Conservation (phyloP, 2,329 filamentous ascomycete genomes). For the Aspergillus caelatus region DNA sequence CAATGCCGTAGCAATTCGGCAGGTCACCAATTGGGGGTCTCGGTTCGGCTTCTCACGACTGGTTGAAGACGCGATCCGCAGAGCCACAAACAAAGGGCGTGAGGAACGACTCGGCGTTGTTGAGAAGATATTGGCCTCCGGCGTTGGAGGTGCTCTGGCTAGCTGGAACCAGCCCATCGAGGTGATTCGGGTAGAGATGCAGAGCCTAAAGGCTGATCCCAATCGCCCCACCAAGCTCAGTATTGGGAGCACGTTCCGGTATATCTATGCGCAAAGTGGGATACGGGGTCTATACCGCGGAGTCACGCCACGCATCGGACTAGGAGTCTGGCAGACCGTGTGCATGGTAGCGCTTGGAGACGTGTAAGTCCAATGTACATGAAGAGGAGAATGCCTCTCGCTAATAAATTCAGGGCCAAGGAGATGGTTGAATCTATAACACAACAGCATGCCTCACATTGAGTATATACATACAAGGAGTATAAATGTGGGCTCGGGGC, state of each 20-base stretch:
- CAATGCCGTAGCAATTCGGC: constrained; percentile 6
- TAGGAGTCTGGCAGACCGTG: constrained; percentile 21
- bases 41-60: constrained; percentile 5
- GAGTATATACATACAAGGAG: background rate
- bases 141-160: constrained; percentile 20
- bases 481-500: too few species aligned
- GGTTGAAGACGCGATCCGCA: constrained; percentile 2
- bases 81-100: constrained; percentile 5
- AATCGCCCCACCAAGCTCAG: constrained; percentile 9
- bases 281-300: constrained; percentile 19
- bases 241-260: constrained; percentile 9
- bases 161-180: constrained; percentile 28
- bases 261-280: constrained; percentile 14
- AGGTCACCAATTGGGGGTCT: constrained; percentile 6
- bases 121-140: constrained; percentile 24
- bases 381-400: too few species aligned
- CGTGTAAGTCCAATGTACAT: background rate
- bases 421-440: background rate
- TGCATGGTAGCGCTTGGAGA: constrained; percentile 25
- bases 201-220: constrained; percentile 18
- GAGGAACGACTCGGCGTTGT: constrained; percentile 7
- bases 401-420: background rate
- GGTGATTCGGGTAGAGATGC: constrained; percentile 21
- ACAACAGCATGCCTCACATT: background rate
- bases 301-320: constrained; percentile 20